phyloP scores from a whole-genome alignment of 2,329 filamentous ascomycete species.

The Zopfia rhizophila region DNA sequence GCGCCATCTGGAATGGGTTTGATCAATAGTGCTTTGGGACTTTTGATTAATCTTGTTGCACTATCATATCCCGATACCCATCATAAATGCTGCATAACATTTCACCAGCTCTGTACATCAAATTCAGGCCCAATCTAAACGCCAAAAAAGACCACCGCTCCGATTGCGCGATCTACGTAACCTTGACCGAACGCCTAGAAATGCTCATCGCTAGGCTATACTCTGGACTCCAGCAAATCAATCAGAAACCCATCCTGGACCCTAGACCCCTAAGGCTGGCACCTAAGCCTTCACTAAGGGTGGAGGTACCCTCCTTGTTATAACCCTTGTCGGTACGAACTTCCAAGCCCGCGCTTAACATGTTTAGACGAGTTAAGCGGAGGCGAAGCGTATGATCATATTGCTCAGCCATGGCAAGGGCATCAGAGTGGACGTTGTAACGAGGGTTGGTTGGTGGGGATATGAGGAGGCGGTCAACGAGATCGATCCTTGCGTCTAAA shows the following conservation, averaged over 20 bases:
- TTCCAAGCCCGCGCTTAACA: slow-evolving; percentile 79
- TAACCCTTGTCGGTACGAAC: slow-evolving; percentile 54
- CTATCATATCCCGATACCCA: too few relatives aligned
- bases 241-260: slow-evolving; percentile 39
- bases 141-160: too few relatives aligned
- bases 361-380: slow-evolving; percentile 79
- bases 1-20: too few relatives aligned
- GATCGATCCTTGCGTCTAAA: slow-evolving; percentile 83
- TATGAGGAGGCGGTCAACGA: slow-evolving; percentile 81
- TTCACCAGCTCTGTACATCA: too few relatives aligned
- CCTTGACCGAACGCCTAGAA: background rate
- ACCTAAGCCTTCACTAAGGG: slow-evolving; percentile 33
- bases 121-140: too few relatives aligned
- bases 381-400: slow-evolving; percentile 82
- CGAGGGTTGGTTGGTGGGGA: slow-evolving; percentile 75
- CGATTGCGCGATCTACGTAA: too few relatives aligned
- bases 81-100: too few relatives aligned
- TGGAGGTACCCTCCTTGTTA: slow-evolving; percentile 23
- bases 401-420: slow-evolving; percentile 72
- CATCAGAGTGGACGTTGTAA: slow-evolving; percentile 74
- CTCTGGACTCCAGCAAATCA: background rate
- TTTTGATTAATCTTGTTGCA: too few relatives aligned
- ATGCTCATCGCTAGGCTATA: background rate
- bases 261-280: slow-evolving; percentile 41
- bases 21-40: too few relatives aligned